Base-by-base conservation (phyloP, 257 asterid genomes). In the Buddleja alternifolia region DNA sequence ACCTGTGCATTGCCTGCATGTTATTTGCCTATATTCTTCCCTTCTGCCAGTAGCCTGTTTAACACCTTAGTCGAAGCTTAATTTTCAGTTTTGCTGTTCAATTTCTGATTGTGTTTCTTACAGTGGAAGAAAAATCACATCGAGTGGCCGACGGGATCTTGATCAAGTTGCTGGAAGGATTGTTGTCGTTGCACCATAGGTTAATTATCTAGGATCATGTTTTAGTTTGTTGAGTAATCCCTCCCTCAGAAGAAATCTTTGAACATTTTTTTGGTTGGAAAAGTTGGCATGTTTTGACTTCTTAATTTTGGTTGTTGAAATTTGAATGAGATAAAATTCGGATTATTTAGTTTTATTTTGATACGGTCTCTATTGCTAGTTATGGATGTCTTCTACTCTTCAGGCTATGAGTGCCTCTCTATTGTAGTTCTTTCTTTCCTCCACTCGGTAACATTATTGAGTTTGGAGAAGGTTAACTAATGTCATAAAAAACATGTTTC, bases 111-210 rank as follows among this genome's bases (percentile, higher is more conserved):
- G 59, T 56, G n/a, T 70, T 24, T 29, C 5, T 29, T 50, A 6
- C 86, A 92, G 97, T 16, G 98, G 98, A 72, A 83, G 98, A 65
- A 87, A 65, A 62, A 92, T 92, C 83, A 92, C 98, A 48, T 89
- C 96, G 60, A 89, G 78, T 4, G 98, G 98, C 19, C 94, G 80
- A 44, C 60, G 96, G 76, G 98, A 92, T 73, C 97, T 92, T 10
- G 98, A 92, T 63, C 98, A 92, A 72, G 96, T 92, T 60, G 96
- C 98, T 37, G 98, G 98, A 61, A 84, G 89, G 62, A 82, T 89
- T 65, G 90, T 72, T 4, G 86, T 81, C 25, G 87, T 84, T 24
- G 85, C 85, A 29, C 68, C 85, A 61, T 84, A 84, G 80, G 60
- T 68, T 62, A 11, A 25, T 45, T 16, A 29, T 73, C 40, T 69